Evolutionary conservation across 345 rosid genomes (phyloP), one percentile per base, ranked within the genome.

Genomic region (Sisymbrium altissimum): DNA sequence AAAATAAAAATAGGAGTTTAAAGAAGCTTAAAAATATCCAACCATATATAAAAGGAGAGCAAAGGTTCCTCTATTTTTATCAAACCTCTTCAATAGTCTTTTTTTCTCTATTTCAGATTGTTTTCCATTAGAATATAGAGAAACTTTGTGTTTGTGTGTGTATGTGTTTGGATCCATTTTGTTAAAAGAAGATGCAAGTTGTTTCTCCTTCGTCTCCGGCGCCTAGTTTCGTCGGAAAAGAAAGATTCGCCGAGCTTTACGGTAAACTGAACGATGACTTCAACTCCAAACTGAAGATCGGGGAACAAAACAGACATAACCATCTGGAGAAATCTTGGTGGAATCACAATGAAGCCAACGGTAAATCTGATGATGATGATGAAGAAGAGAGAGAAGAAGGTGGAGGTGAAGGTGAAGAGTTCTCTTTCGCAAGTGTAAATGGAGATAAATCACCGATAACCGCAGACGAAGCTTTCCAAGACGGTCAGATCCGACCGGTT

Each of bases 401-500:
- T 0, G 65, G 50, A 18, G 80, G 27, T 7, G 83, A 74, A 13
- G 84, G 35, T 5, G 83, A 81, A 7, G 88, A 84, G 17, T 86
- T 86, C 59, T 80, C 85, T 30, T 86, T 86, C 52, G 82, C 81
- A 9, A 79, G 81, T 32, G n/a, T 64, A 41, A 69, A 66, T 14
- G 64, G 71, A 14, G 78, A 58, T 12, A 71, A 81, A 9, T 86
- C 85, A 19, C 86, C 83, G 23, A 76, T 84, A 55, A 62, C 80
- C 9, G 88, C 90, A 19, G 88, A 83, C 0, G 86, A 83, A 58
- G 81, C 78, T 2, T 84, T 86, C 46, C 25, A 69, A 38, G 69
- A 86, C 82, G 88, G 88, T 70, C 83, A 78, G 76, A 81, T 86
- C 84, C 84, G 87, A 9, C 84, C 88, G 13, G 71, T 74, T 38